These are phyloP conservation scores for Blastobotrys persicus DNA, from an alignment of 1,139 yeast species.

Conservation along the genomic window DNA sequence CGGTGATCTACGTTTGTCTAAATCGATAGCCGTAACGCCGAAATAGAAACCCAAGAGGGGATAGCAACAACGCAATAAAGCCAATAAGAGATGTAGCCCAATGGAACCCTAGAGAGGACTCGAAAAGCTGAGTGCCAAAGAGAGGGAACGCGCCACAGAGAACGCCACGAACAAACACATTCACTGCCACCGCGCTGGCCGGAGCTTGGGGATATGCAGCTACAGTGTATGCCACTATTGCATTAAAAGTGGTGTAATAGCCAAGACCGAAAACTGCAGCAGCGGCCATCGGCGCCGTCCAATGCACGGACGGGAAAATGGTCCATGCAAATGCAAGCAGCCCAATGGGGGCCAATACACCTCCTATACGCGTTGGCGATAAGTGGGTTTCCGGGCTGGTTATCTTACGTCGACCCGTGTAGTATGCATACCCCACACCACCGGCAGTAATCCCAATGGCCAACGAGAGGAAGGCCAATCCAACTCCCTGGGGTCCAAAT, in stretches of 20 bases:
- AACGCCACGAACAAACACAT: constrained; percentile 58
- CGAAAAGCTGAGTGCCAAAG: constrained; percentile 57
- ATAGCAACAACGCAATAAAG: constrained; percentile 21
- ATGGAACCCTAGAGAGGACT: constrained; percentile 46
- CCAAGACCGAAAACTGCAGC: constrained; percentile 59
- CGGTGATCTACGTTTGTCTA: constrained; percentile 9
- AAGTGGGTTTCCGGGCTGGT: constrained; percentile 52
- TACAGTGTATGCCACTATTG: constrained; percentile 51
- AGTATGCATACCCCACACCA: constrained; percentile 17
- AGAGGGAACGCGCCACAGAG: constrained; percentile 69
- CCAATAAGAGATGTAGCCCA: constrained; percentile 61
- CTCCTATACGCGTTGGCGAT: constrained; percentile 46
- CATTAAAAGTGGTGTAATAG: constrained; percentile 49
- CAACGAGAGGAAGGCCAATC: constrained; percentile 54
- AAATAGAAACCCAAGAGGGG: constrained; percentile 26
- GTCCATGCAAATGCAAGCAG: constrained; percentile 74
- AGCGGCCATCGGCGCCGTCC: constrained; percentile 77
- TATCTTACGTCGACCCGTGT: constrained; percentile 31
- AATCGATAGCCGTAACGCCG: constrained; percentile 12
- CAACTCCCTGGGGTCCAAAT: constrained; percentile 42
- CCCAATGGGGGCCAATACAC: constrained; percentile 55
- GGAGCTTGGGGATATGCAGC: constrained; percentile 55
- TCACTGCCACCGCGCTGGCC: constrained; percentile 73
- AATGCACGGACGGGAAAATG: constrained; percentile 62
- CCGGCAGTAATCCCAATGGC: constrained; percentile 41